These are phyloP conservation scores for Symbiodinium natans DNA, from an alignment of 73 alveolate species.

Conservation along the genomic window DNA sequence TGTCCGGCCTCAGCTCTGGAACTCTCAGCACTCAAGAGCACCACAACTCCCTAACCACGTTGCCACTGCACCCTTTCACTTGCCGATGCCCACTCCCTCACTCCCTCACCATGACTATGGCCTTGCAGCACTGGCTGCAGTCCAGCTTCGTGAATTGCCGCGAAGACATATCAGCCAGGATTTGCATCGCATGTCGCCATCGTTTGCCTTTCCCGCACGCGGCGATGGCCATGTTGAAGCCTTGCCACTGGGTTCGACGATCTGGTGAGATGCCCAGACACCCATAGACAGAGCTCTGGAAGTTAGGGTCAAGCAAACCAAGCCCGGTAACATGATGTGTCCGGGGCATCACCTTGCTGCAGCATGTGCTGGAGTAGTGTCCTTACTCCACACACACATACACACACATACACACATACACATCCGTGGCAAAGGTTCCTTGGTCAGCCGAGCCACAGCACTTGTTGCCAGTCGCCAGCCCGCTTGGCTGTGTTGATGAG, in stretches of 20 bases:
- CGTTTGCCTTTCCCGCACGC: slow-evolving; percentile 75
- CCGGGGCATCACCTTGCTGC: background rate
- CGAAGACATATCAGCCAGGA: background rate
- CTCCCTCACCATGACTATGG: background rate
- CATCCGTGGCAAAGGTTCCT: no score
- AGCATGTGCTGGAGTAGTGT: background rate
- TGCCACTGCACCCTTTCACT: background rate
- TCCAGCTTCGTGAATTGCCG: slow-evolving; percentile 2
- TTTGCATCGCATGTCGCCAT: slow-evolving; percentile 43
- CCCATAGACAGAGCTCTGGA: no score
- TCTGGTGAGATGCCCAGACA: no score
- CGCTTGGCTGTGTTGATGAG: background rate
- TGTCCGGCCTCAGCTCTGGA: slow-evolving; percentile 20
- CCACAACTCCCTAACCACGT: no score
- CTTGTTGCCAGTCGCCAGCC: background rate
- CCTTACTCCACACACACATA: no score
- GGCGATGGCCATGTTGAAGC: slow-evolving; percentile 55
- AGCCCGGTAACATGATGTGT: background rate
- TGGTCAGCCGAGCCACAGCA: background rate
- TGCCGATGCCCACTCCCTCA: background rate
- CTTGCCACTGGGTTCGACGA: no score
- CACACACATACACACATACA: no score
- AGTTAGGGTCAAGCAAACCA: no score
- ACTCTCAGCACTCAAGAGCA: background rate
- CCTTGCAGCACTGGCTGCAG: background rate